A percentile compares a stretch with the other conserved stretches of the same genome.
These are phyloP conservation scores for Thamnidium elegans DNA, from an alignment of 192 early-diverging fungal genomes.

Conservation along the genomic window DNA sequence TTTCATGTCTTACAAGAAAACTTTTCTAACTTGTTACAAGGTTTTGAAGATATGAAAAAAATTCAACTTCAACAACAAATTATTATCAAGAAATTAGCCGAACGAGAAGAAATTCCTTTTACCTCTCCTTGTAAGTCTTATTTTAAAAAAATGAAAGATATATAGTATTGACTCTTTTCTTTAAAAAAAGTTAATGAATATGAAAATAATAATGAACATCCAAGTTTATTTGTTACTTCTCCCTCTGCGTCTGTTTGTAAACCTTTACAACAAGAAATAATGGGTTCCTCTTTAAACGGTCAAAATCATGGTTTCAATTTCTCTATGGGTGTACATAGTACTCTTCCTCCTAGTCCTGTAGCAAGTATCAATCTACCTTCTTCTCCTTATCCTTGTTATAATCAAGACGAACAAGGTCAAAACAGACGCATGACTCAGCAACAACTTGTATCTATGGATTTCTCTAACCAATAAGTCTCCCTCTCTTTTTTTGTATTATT, in stretches of 20 bases:
- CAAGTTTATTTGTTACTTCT: conserved; percentile 3
- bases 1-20: conserved; percentile 31
- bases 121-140: neutral
- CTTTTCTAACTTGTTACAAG: neutral
- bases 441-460: too few relatives aligned
- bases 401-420: too few relatives aligned
- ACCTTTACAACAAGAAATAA: conserved; percentile 1
- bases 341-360: conserved; percentile 8
- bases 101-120: neutral
- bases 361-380: neutral
- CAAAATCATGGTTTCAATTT: neutral
- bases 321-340: neutral
- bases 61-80: conserved; percentile 20
- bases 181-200: conserved; percentile 7
- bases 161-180: conserved; percentile 7
- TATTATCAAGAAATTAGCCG: conserved; percentile 4
- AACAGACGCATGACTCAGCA: too few relatives aligned
- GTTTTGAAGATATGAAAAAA: conserved; percentile 16
- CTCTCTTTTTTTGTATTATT: too few relatives aligned
- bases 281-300: neutral
- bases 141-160: neutral
- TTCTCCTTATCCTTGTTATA: neutral
- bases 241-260: neutral
- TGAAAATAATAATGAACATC: neutral
- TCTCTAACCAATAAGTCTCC: too few relatives aligned